Evolutionary conservation across 1,139 yeast species (phyloP), one percentile per base, ranked within the genome.

Genomic region (Scheffersomyces lignicola): DNA sequence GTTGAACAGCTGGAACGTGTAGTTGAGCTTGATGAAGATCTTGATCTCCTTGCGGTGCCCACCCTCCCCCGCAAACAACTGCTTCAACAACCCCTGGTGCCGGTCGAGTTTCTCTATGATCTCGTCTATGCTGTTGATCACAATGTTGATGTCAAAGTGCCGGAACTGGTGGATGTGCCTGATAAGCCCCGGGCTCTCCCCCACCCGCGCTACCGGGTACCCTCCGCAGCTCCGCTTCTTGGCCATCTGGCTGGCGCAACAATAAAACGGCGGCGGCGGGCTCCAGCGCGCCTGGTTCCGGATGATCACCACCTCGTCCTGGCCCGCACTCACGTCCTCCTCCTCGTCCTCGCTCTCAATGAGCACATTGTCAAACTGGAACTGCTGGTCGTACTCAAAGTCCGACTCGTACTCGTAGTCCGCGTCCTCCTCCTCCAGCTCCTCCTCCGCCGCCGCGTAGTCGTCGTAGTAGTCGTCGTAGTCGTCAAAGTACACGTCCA

Each of bases 71-170:
- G 14, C 14, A 67, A 18, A 57, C 49, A 30, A 60, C 44, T 1
- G 66, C 65, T 32, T 65, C 45, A 37, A 54, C 41, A 31, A 47
- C 31, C 32, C 41, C 43, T 15, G 68, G 61, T 37, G 45, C 43
- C 5, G 49, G 33, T 52, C 46, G 39, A 53, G 41, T 11, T 33
- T 18, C 14, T 30, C 41, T 13, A 43, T 17, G 13, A 44, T 41
- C 7, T 44, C 39, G 18, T 49, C 49, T 21, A 45, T 39, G 8
- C 24, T 31, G 9, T 16, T 17, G 7, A 43, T 36, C 5, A 38
- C 24, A 6, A 43, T 29, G 12, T 34, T 34, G 7, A 45, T 29
- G 24, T 35, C 30, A 38, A 38, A 45, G 29, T 36, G 29, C 12
- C 24, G 32, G 28, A 45, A 45, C 9, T 36, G 31, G 1, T 21